Evolutionary conservation across 345 rosid species (phyloP).

Genomic region (Salix udensis): DNA sequence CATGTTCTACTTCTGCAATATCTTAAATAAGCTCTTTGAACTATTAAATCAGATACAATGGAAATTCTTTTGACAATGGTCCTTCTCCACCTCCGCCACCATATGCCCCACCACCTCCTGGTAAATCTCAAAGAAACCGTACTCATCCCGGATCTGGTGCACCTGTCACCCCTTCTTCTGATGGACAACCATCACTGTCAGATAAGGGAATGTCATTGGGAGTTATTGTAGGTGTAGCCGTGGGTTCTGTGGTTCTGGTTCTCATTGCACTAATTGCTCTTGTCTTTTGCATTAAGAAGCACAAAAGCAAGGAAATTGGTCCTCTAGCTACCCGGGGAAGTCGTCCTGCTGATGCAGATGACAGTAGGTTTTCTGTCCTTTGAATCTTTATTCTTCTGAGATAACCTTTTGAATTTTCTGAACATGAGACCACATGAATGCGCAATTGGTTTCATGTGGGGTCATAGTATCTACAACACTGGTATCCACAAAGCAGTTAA

Average conservation of each 20-base stretch:
- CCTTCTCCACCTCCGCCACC: slow-evolving; percentile 77
- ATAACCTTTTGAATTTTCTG: not conserved
- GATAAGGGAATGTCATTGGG: slow-evolving; percentile 53
- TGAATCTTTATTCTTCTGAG: not conserved
- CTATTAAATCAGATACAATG: slow-evolving; percentile 61
- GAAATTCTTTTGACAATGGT: slow-evolving; percentile 78
- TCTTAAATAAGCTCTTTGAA: slow-evolving; percentile 17
- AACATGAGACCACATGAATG: not conserved
- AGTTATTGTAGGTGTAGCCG: slow-evolving; percentile 59
- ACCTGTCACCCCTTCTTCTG: slow-evolving; percentile 30
- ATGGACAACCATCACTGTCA: slow-evolving; percentile 43
- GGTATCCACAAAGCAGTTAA: not conserved
- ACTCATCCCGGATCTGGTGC: slow-evolving; percentile 45
- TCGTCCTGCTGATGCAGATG: slow-evolving; percentile 37
- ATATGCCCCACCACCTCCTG: slow-evolving; percentile 53
- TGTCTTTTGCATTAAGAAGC: slow-evolving; percentile 45
- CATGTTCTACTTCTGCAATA: slow-evolving; percentile 2
- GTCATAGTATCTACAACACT: not conserved
- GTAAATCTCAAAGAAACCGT: slow-evolving; percentile 40
- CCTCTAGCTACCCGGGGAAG: slow-evolving; percentile 46
- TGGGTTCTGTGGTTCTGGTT: slow-evolving; percentile 55
- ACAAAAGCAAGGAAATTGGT: slow-evolving; percentile 39
- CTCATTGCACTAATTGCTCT: slow-evolving; percentile 46
- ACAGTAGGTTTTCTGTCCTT: slow-evolving; percentile 32
- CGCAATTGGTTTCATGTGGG: not conserved